Evolutionary conservation across 1,139 yeast genomes (phyloP), one percentile per base, ranked within the genome.

Genomic region (Pichia sp.): DNA sequence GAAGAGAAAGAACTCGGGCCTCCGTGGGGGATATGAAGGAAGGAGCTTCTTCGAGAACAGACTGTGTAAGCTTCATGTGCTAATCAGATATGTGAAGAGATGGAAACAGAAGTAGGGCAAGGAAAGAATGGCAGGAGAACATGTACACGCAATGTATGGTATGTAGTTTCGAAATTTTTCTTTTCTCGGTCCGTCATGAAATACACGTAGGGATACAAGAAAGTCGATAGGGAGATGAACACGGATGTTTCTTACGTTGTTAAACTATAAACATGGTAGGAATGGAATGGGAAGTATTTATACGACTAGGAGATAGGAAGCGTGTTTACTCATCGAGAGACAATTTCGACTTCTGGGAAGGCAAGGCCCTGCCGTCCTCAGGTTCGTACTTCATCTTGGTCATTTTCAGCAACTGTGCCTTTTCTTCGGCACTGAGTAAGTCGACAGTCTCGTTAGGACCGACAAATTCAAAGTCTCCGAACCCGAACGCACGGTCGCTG

Each of bases 401-500:
- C 50, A 64, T 63, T 40, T 67, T 62, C 49, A 68, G 65, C 60
- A 78, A 65, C 48, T 72, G 73, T 43, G 70, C 74, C 66, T 81
- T 86, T 69, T 86, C 88, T 49, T 81, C 81, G 53, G 73, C 70
- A 1, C 91, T 81, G 63, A 91, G 76, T 27, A 87, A 87, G 60
- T 80, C 83, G 53, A 92, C 96, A 14, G 84, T 79, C 67, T 85
- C 83, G 67, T 86, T 81, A 12, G 97, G 96, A n/a, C 92, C 83
- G 45, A 89, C 87, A 72, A 93, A 93, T 57, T 77, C 78, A 69
- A 92, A 91, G 63, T 85, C 82, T 36, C 99, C 99, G 65, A 88
- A 82, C 1, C 95, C 96, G 74, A 93, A 91, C 64, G 92, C 97
- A 61, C 96, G 79, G 69, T 95, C 99, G 44, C 91, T 79, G 77